Conservation (phyloP, 768 basidiomycete species). For the Leccinum olivaceopallidum region DNA sequence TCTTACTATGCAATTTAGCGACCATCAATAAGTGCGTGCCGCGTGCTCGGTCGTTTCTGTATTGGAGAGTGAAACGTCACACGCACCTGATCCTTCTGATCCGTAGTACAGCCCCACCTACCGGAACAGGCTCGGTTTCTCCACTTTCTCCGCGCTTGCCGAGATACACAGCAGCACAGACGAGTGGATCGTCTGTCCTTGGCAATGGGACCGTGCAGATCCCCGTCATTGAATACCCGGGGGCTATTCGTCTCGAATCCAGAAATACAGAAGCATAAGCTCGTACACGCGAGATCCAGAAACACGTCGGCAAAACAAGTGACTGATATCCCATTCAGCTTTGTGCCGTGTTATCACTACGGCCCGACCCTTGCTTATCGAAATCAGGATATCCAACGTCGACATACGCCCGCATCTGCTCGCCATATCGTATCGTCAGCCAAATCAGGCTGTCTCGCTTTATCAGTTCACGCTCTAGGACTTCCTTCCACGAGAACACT, state of each 20-base stretch:
- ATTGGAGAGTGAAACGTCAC: neutral
- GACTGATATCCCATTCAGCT: neutral
- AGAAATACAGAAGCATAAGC: neutral
- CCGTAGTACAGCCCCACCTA: neutral
- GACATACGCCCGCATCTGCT: slow-evolving; percentile 53
- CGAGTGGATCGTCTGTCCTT: neutral
- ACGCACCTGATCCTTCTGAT: neutral
- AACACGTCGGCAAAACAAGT: neutral
- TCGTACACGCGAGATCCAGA: neutral
- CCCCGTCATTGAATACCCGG: neutral
- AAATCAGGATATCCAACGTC: slow-evolving; percentile 54
- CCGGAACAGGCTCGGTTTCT: neutral
- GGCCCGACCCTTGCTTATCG: neutral
- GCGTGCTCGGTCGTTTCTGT: neutral
- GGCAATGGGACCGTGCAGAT: neutral
- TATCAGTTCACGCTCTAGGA: neutral
- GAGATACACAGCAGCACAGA: neutral
- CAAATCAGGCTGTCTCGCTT: slow-evolving; percentile 44
- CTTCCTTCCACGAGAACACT: slow-evolving; percentile 24
- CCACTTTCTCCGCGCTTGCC: neutral
- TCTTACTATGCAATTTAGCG: neutral
- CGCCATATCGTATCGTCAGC: slow-evolving; percentile 56
- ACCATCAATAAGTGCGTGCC: neutral
- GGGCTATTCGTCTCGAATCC: neutral
- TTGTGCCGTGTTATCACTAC: neutral